Evolutionary conservation across 371 early-diverging fungal species (phyloP), one percentile per base, ranked within the genome.

Genomic region (Mucor sp.): DNA sequence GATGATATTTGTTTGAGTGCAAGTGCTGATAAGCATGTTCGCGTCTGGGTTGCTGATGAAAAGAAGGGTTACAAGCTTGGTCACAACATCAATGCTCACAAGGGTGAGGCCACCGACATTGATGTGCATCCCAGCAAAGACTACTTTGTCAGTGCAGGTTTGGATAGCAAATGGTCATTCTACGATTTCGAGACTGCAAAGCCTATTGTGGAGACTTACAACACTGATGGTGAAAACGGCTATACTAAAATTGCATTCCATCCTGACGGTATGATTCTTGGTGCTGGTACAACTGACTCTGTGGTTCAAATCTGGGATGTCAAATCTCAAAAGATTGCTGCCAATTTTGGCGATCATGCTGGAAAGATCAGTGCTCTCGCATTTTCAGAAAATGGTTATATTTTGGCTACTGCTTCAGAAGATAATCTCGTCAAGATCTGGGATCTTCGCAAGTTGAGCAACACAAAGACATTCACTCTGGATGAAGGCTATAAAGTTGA

Each of bases 341-440:
- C 91, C 12, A 82, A 86, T 23, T 92, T 97, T 64, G 86, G 82
- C 17, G 91, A 83, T n/a, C 91, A 92, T 63, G 70, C 75, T 44
- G 91, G 91, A n/a, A 81, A 80, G 15, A 84, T 93, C 65, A 86
- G 85, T 62, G 82, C 90, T 9, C 71, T 95, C 67, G 77, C 91
- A 7, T 96, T 97, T 76, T 92, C 93, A 32, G 97, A 96, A 71
- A 96, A 96, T 79, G 97, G 90, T 60, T 95, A 95, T 76, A 86
- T 93, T 66, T 83, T 97, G 63, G 95, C 93, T 11, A 90, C 95
- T 9, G 86, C 89, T 17, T 80, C 87, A 0, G 87, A 89, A 69
- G 87, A 90, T 39, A 84, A 87, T 63, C 74, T 90, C 21, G 93
- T 95, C 14, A 89, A 90, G 62, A 72, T 96, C 55, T 97, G 96